Base-by-base conservation (phyloP, 208 protist genomes). In the Novymonas esmeraldas region DNA sequence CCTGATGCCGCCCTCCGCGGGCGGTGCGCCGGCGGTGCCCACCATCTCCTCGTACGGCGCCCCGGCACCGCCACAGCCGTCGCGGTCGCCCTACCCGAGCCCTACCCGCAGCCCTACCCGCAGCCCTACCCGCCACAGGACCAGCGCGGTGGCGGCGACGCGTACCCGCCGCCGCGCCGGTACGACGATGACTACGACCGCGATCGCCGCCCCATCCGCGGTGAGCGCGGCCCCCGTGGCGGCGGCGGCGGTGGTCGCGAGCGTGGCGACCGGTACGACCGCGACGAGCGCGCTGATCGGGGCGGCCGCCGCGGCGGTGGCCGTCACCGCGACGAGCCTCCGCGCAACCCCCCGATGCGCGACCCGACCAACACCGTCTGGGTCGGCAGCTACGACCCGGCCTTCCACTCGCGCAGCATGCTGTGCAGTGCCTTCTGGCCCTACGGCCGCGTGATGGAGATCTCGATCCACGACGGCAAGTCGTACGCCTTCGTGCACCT, bases 291-390 rank as follows among this genome's bases (percentile, higher is more conserved):
- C 22, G 34, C 54, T 29, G 49, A 65, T 14, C 44, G 42, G 13
- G n/a, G 46, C 39, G 41, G 49, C 44, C 42, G 54, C 54, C 48
- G 55, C 22, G 39, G 33, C 39, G 38, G 48, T 36, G 20, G 52
- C 57, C 63, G 45, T 9, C 59, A 65, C 54, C 64, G 66, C 31
- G 62, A 70, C 33, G 76, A 70, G 33, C 56, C 64, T 6, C 70
- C 64, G 26, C 68, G 67, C 6, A 54, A 63, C 41, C 56, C 63
- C 44, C 64, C 63, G 28, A 61, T 85, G 57, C 82, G 85, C 7
- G 85, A 93, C 44, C 77, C 90, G 24, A 96, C 90, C 5, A 96
- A 96, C 76, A 96, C 90, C 18, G 90, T 96, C 6, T 96, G 90
- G 90, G 78, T 93, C 3, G 90, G 87, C 64, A 94, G 86, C 74